Evolutionary conservation across 1,284 basidiomycete genomes (phyloP), one percentile per base, ranked within the genome.

Genomic region (Rhodofomes roseus): DNA sequence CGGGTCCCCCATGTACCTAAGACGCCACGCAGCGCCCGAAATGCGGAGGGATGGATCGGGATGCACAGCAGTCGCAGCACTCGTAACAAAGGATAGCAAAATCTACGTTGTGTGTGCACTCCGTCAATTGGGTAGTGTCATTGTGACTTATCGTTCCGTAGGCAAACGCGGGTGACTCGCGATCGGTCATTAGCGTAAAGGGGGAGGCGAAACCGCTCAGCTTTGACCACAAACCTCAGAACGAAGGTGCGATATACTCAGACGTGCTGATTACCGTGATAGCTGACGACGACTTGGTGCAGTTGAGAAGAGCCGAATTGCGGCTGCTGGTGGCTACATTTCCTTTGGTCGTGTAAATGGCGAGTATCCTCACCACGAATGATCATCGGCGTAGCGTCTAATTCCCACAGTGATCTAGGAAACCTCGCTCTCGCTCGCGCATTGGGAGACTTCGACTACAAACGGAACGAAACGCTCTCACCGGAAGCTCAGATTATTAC

Each of bases 111-210:
- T 95, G 81, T 61, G 84, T 78, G 14, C 48, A 27, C 48, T 11
- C 23, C 4, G 8, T 11, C 23, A 16, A 39, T 56, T 11, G 4
- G 5, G 11, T 4, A 34, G 31, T 8, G 14, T 57, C 4, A 1
- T 29, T 22, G 22, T 12, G 12, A 6, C 20, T 29, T 27, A 8
- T 1, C 20, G 18, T 29, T 14, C 37, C 40, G 12, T 36, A 96
- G 95, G 97, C 97, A 39, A 99, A 99, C 72, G 94, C 97, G 16
- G 97, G 97, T 53, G 97, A 99, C 76, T 99, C 97, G 18, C 82
- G 97, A 68, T 89, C 91, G 29, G 94, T 99, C n/a, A 80, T 99
- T 59, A 86, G 89, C 54, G 77, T 92, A 64, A 90, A 89, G 67
- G 97, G 97, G 18, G 83, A 88, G 68, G 95, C 87, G 6, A 92